Evolutionary conservation across 192 early-diverging fungal species (phyloP).

Genomic region (Spizellomyces sp.): DNA sequence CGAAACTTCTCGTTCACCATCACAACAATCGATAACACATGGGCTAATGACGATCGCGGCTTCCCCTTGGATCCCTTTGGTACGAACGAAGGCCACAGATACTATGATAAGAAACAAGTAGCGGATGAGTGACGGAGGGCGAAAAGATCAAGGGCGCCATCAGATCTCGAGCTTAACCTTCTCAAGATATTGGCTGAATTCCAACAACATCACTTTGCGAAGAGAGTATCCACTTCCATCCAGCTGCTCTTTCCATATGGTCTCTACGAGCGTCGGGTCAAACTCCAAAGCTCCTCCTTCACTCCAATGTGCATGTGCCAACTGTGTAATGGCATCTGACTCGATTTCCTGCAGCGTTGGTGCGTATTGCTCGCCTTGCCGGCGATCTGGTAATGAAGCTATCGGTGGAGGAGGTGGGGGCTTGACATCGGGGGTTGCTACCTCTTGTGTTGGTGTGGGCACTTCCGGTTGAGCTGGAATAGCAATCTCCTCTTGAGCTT

Average conservation of each 20-base stretch:
- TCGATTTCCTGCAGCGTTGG: slow-evolving; percentile 42
- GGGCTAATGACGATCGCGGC: slow-evolving; percentile 33
- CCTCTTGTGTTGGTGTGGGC: too few species aligned
- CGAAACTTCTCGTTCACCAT: slow-evolving; percentile 92
- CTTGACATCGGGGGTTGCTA: too few species aligned
- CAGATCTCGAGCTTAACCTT: background rate
- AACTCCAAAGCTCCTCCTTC: slow-evolving; percentile 13
- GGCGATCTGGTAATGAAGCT: background rate
- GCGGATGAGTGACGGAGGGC: too few species aligned
- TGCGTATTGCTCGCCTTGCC: slow-evolving; percentile 20
- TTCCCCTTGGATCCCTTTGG: slow-evolving; percentile 30
- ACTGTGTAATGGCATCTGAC: slow-evolving; percentile 27
- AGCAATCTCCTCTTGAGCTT: too few species aligned
- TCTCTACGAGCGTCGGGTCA: slow-evolving; percentile 55
- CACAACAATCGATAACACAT: slow-evolving; percentile 77
- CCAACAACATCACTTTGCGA: slow-evolving; percentile 69
- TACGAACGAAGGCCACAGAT: slow-evolving; percentile 77
- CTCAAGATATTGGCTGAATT: slow-evolving; percentile 76
- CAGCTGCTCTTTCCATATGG: slow-evolving; percentile 66
- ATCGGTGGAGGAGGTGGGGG: slow-evolving; percentile 6
- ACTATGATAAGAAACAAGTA: slow-evolving; percentile 41
- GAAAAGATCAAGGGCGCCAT: too few species aligned
- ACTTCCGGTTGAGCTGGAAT: too few species aligned
- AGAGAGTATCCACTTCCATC: slow-evolving; percentile 50
- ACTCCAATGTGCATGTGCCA: slow-evolving; percentile 31